Evolutionary conservation across 148 eudicot genomes (phyloP).

Genomic region (Camellia sinensis): DNA sequence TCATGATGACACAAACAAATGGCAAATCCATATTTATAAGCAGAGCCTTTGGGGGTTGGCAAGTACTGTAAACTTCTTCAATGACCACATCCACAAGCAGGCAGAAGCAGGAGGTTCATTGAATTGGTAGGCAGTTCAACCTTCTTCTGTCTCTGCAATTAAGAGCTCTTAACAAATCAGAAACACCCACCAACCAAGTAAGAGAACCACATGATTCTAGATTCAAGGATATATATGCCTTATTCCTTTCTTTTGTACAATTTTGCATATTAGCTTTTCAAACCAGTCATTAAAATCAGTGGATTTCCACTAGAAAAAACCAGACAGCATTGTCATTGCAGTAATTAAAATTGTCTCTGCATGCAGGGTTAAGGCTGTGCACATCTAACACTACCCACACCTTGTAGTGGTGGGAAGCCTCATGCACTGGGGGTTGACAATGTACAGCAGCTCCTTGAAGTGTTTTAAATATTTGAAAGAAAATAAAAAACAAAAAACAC

Average conservation of each 20-base stretch:
- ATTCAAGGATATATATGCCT: neutral
- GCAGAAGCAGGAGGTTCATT: neutral
- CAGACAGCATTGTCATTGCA: neutral
- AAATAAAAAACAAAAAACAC: neutral
- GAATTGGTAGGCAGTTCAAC: slow-evolving; percentile 17
- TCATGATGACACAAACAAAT: neutral
- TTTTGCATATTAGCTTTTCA: neutral
- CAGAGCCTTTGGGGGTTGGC: neutral
- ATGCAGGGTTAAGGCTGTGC: too few species aligned
- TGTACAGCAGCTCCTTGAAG: neutral
- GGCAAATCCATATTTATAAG: neutral
- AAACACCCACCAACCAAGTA: neutral
- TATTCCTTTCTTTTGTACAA: neutral
- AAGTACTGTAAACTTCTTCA: neutral
- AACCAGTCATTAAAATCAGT: neutral
- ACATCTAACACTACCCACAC: too few species aligned
- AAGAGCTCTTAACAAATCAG: neutral
- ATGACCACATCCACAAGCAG: neutral
- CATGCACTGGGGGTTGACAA: too few species aligned
- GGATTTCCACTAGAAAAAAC: neutral
- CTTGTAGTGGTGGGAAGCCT: too few species aligned
- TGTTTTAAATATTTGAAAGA: neutral
- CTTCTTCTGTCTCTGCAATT: slow-evolving; percentile 42
- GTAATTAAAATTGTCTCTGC: neutral
- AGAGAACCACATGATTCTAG: neutral